Base-by-base conservation (phyloP, 2,329 filamentous ascomycete genomes). In the Paracoccidioides lutzii region DNA sequence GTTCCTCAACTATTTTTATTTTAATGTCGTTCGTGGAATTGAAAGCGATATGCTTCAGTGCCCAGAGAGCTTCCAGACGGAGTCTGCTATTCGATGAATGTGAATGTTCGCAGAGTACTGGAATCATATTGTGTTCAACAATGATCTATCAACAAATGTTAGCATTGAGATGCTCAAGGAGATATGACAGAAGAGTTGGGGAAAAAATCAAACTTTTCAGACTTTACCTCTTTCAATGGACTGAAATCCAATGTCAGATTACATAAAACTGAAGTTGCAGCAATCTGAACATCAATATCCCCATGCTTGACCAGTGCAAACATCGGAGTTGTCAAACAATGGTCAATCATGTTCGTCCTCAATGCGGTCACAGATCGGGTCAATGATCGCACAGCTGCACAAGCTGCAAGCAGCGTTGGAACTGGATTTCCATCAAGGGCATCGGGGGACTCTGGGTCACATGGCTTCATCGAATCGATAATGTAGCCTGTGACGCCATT, bases 201-300 rank as follows among this genome's bases (percentile, higher is more conserved):
- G 44, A 22, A 52, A 30, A 54, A 8, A 15, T 38, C n/a, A 46
- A 41, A 54, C 37, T 28, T 41, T 22, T 22, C 22, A 22, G 48
- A 76, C 84, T 75, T 75, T 69, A 91, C 88, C 68, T 89, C 83
- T 69, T 88, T 84, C 82, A 96, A 90, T 0, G 93, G 90, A 66
- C 90, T 96, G 63, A 94, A 88, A 59, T 95, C 88, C 49, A 90
- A 77, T 5, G 95, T 80, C 51, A 98, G 72, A 68, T 98, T 98
- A 63, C 85, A 89, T 42, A 94, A 81, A 5, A 86, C 84, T 40
- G 87, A 84, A 0, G 89, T 94, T 5, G 91, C 89, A 51, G 90
- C 89, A 66, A 93, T 84, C 66, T 90, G 86, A 4, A 97, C 84
- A 53, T 91, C 83, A 37, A 88, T 73, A 61, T 93, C 82, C 5